Base-by-base conservation (phyloP, 768 basidiomycete species). In the Nidula microcarpa region DNA sequence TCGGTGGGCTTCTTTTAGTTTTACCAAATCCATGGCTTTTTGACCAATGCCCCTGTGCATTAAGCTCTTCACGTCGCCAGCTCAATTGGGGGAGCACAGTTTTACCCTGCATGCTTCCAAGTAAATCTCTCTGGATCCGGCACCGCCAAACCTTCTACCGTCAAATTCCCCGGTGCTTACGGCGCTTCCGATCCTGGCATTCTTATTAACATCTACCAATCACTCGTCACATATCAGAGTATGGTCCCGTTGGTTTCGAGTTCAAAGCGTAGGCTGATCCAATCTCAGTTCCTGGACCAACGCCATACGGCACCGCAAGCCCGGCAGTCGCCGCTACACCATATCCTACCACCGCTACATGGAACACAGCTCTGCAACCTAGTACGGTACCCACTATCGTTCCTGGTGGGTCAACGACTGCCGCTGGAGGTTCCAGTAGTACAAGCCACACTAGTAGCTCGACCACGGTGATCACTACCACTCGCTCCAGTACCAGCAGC, bases 41-140 rank as follows among this genome's bases (percentile, higher is more conserved):
- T 23, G 44, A 46, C 10, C 5, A 2, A 23, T 23, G 23, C 5
- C 13, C 17, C n/a, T 44, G 23, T 23, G 23, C 23, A 23, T 23
- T 23, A 23, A 71, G 75, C 76, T 53, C 70, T 79, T 17, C 77
- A 78, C 60, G 73, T 73, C 48, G 77, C 76, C 37, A 63, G 69
- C 51, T 49, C 52, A 16, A 55, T 62, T 35, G 73, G 74, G n/a
- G 72, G 70, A 33, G 72, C 73, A n/a, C 71, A 75, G 23, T 46
- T 74, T 66, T 76, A 76, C 65, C 73, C 74, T 60, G 73, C 73
- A 6, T 78, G 77, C 69, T 77, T 60, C 70, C 76, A 77, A 58
- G 58, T 78, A 58, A 71, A 65, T 55, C 69, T 63, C 33, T 37
- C 53, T 58, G 53, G 66, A 33, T 53, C 58, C 16, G 75, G 76